These are phyloP conservation scores for Raddia guianensis DNA, from an alignment of 176 grass and related monocot species.

Conservation along the genomic window DNA sequence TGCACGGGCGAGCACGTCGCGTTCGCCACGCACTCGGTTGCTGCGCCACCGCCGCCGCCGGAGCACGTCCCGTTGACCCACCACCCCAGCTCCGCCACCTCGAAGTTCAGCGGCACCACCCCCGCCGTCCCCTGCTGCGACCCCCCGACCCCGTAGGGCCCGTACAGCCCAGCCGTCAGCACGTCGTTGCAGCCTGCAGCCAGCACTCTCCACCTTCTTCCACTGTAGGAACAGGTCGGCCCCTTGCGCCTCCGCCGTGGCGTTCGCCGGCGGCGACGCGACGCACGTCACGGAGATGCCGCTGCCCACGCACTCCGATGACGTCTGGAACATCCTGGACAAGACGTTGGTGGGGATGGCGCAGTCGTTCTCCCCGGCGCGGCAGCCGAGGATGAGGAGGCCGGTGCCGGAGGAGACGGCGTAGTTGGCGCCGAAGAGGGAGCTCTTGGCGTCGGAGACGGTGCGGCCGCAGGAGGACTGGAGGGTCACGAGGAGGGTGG, in stretches of 20 bases:
- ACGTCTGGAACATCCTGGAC: not conserved
- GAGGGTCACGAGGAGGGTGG: conserved; percentile 34
- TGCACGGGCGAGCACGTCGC: conserved; percentile 30
- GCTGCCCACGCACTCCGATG: not conserved
- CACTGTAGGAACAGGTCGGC: not conserved
- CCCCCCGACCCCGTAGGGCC: no score
- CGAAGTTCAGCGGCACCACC: conserved; percentile 36
- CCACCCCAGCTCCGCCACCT: conserved; percentile 54
- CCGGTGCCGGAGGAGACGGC: conserved; percentile 42
- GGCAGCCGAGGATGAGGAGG: conserved; percentile 43
- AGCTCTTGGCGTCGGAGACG: not conserved
- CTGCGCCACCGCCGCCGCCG: no score
- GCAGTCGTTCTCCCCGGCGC: not conserved
- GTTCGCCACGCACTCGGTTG: conserved; percentile 29
- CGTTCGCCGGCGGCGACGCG: not conserved
- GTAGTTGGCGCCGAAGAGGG: conserved; percentile 46
- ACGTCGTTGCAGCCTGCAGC: conserved; percentile 30
- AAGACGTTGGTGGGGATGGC: not conserved
- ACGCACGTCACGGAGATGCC: conserved; percentile 38
- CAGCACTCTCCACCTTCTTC: rapidly evolving
- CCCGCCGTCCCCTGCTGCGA: not conserved
- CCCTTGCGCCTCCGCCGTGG: rapidly evolving
- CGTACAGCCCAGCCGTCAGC: conserved; percentile 42
- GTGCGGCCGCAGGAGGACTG: conserved; percentile 42
- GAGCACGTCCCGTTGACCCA: conserved; percentile 64